Base-by-base conservation (phyloP, 768 basidiomycete species). In the Chiua virens region DNA sequence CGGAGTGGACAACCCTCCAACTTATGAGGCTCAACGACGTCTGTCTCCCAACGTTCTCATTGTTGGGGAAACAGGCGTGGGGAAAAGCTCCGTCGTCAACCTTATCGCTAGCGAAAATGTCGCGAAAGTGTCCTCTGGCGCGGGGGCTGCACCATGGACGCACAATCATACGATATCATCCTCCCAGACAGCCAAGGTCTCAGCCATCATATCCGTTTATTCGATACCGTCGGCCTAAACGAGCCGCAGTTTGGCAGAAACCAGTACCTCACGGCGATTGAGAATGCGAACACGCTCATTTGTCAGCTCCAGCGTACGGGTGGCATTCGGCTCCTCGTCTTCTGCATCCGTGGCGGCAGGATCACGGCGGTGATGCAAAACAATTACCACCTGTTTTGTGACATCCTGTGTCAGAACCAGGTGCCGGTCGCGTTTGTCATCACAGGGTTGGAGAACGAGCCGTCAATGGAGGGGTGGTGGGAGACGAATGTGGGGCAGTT, bases 81-180 rank as follows among this genome's bases (percentile, higher is more conserved):
- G 70, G 9, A 77, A 77, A 49, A 76, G 75, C 50, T 73, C 71
- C 2, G 62, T 75, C 27, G 54, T 76, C 48, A 77, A 76, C 53
- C 68, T 77, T 61, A 53, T 77, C 34, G 59, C 59, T 18, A 66
- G 65, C 11, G 35, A 54, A 5, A 14, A 57, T 0, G 41, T 59
- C 5, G 74, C 74, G 5, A 34, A 25, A 0, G 60, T 65, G 8
- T 71, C 69, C 10, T 60, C 62, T 18, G 18, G 60, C 1, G 67
- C 69, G 11, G 39, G 0, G 73, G 72, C 3, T 72, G 68, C 55
- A 77, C 76, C 1, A 54, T 75, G 41, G 38, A 64, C 8, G 59
- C 56, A 35, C 45, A 43, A 0, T 43, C 54, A 0, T 72, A 75
- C 37, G 47, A 55, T 4, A 46, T 63, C 27, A 45, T 52, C 17